These are phyloP conservation scores for Taphrina pruni DNA, from an alignment of 1,139 yeast genomes.

Conservation along the genomic window DNA sequence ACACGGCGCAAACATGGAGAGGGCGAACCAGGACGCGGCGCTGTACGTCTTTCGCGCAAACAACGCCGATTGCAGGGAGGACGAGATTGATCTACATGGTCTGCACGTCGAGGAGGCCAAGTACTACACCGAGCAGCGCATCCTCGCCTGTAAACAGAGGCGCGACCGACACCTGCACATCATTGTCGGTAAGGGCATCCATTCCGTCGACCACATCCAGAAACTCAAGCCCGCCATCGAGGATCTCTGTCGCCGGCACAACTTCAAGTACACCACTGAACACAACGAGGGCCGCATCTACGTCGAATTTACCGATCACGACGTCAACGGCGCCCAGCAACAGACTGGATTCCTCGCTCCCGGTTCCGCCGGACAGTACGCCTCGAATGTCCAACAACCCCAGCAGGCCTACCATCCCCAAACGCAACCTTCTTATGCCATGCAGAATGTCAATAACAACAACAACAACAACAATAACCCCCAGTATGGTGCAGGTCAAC, in stretches of 20 bases:
- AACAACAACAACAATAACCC: slow-evolving; percentile 39
- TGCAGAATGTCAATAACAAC: slow-evolving; percentile 40
- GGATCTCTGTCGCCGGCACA: slow-evolving; percentile 69
- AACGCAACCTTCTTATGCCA: slow-evolving; percentile 47
- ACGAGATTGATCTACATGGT: slow-evolving; percentile 94
- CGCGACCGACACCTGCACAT: slow-evolving; percentile 61
- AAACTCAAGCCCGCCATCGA: slow-evolving; percentile 90
- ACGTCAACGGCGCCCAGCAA: neutral
- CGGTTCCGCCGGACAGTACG: slow-evolving; percentile 32
- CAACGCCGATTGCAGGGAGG: slow-evolving; percentile 78
- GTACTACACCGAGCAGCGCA: slow-evolving; percentile 72
- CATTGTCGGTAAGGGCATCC: slow-evolving; percentile 94
- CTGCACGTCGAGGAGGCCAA: slow-evolving; percentile 86
- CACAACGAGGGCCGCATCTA: slow-evolving; percentile 81
- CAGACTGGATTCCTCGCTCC: slow-evolving; percentile 38
- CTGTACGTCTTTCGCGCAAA: slow-evolving; percentile 85
- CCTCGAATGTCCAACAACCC: slow-evolving; percentile 26
- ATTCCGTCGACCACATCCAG: slow-evolving; percentile 79
- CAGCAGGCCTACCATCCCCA: slow-evolving; percentile 46
- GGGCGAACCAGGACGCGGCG: slow-evolving; percentile 79
- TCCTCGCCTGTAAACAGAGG: slow-evolving; percentile 67
- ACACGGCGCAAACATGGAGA: slow-evolving; percentile 66
- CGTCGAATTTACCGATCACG: slow-evolving; percentile 60
- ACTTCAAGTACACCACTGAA: slow-evolving; percentile 66
- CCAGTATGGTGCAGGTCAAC: slow-evolving; percentile 47